phyloP scores from a whole-genome alignment of 2,329 filamentous ascomycete genomes.

The Exophiala aquamarina region DNA sequence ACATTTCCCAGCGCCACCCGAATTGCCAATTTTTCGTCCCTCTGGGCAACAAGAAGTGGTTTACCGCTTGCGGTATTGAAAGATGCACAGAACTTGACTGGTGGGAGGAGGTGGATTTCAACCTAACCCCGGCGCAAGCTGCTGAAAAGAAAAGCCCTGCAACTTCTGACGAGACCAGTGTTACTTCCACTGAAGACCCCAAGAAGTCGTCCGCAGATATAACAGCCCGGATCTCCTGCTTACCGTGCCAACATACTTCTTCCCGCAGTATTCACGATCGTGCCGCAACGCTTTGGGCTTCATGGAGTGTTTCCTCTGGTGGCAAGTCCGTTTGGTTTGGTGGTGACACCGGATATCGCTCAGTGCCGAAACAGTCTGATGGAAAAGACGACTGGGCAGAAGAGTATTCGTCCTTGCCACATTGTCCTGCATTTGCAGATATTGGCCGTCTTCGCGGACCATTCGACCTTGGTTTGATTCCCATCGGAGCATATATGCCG shows the following conservation, averaged over 20 bases:
- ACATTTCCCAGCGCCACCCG: slow-evolving; percentile 70
- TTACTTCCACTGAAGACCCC: slow-evolving; percentile 31
- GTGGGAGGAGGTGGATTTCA: slow-evolving; percentile 85
- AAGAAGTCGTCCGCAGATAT: slow-evolving; percentile 48
- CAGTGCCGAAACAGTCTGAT: slow-evolving; percentile 65
- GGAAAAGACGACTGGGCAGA: slow-evolving; percentile 70
- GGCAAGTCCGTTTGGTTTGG: slow-evolving; percentile 27
- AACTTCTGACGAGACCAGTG: slow-evolving; percentile 9
- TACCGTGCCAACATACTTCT: slow-evolving; percentile 82
- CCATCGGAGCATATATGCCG: slow-evolving; percentile 80
- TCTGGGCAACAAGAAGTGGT: slow-evolving; percentile 80
- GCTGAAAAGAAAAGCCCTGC: slow-evolving; percentile 27
- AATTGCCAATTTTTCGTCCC: slow-evolving; percentile 86
- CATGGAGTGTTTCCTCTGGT: slow-evolving; percentile 75
- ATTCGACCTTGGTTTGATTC: slow-evolving; percentile 88
- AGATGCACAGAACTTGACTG: slow-evolving; percentile 90
- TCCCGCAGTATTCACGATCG: slow-evolving; percentile 69
- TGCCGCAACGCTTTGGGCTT: slow-evolving; percentile 79
- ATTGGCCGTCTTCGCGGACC: slow-evolving; percentile 78
- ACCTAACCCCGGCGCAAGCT: slow-evolving; percentile 48
- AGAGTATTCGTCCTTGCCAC: slow-evolving; percentile 63
- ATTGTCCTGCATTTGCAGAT: slow-evolving; percentile 80
- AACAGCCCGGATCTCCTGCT: slow-evolving; percentile 69
- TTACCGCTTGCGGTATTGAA: slow-evolving; percentile 65
- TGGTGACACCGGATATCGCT: slow-evolving; percentile 81